phyloP scores from a whole-genome alignment of 2,329 filamentous ascomycete species.

The Colletotrichum tofieldiae region DNA sequence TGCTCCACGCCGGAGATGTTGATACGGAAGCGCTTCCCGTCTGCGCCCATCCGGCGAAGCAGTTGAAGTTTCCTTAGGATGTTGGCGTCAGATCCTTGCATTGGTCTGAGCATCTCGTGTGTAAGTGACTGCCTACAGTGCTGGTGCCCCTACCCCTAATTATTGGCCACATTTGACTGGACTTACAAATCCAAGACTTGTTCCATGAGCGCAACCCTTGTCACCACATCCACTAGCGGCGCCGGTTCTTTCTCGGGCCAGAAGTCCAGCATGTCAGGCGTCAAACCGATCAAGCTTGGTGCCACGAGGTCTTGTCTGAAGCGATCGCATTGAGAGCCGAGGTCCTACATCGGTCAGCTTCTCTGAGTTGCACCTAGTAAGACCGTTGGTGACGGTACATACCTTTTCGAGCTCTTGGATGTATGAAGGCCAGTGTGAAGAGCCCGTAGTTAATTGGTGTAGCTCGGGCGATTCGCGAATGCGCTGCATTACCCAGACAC shows the following conservation, averaged over 20 bases:
- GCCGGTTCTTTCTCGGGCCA: slow-evolving; percentile 50
- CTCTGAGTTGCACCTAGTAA: not conserved
- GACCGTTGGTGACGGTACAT: slow-evolving; percentile 20
- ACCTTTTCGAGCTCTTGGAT: slow-evolving; percentile 52
- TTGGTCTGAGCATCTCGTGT: slow-evolving; percentile 5
- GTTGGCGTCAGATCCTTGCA: slow-evolving; percentile 28
- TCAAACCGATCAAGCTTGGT: slow-evolving; percentile 44
- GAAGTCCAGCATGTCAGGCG: slow-evolving; percentile 48
- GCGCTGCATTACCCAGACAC: slow-evolving; percentile 50
- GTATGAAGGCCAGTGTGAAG: slow-evolving; percentile 56
- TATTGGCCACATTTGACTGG: too few relatives aligned
- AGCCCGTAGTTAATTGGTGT: slow-evolving; percentile 22
- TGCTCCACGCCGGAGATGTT: slow-evolving; percentile 42
- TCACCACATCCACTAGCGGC: slow-evolving; percentile 51
- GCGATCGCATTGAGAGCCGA: slow-evolving; percentile 48
- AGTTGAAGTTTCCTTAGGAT: slow-evolving; percentile 42
- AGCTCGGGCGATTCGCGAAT: slow-evolving; percentile 43
- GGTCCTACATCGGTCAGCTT: slow-evolving; percentile 43
- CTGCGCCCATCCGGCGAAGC: slow-evolving; percentile 46
- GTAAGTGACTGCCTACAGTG: slow-evolving; percentile 6
- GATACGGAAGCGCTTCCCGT: slow-evolving; percentile 48
- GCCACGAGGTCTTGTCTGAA: slow-evolving; percentile 49
- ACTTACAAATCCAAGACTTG: slow-evolving; percentile 47
- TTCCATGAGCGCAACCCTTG: slow-evolving; percentile 52
- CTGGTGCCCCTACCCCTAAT: too few relatives aligned